A percentile compares a stretch with the other conserved stretches of the same genome.
phyloP scores from a whole-genome alignment of 2,329 filamentous ascomycete genomes.

The Diaporthe ilicicola region DNA sequence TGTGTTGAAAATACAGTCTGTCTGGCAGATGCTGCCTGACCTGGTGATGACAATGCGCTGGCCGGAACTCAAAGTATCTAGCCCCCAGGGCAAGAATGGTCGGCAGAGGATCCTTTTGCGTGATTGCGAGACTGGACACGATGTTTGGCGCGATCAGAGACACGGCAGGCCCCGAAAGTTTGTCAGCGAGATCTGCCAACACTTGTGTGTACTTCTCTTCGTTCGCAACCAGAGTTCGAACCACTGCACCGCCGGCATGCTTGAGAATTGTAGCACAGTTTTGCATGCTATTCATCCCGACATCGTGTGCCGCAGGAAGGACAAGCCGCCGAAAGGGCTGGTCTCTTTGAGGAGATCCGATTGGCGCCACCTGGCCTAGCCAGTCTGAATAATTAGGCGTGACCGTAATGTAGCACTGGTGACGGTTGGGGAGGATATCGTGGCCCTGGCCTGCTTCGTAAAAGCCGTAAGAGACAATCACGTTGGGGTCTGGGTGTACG shows the following conservation, averaged over 20 bases:
- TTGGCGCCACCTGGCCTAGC: constrained; percentile 53
- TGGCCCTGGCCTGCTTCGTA: constrained; percentile 57
- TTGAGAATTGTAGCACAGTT: constrained; percentile 49
- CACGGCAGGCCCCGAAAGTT: constrained; percentile 40
- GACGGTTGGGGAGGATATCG: constrained; percentile 50
- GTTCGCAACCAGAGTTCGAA: constrained; percentile 37
- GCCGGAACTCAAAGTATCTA: constrained; percentile 61
- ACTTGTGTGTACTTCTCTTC: constrained; percentile 35
- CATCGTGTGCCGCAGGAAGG: constrained; percentile 56
- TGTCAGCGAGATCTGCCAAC: constrained; percentile 39
- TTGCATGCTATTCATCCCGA: constrained; percentile 61
- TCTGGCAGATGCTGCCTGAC: constrained; percentile 52
- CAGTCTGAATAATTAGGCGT: constrained; percentile 51
- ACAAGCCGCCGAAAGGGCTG: constrained; percentile 53
- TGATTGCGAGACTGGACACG: constrained; percentile 57
- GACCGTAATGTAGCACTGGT: constrained; percentile 57
- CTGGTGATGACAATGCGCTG: constrained; percentile 54
- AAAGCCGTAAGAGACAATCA: constrained; percentile 56
- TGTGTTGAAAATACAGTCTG: constrained; percentile 59
- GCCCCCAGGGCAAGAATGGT: constrained; percentile 56
- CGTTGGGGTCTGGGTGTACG: constrained; percentile 42
- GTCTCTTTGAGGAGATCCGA: constrained; percentile 47
- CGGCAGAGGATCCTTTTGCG: constrained; percentile 57
- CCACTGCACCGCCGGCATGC: constrained; percentile 44
- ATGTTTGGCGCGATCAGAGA: constrained; percentile 49